Evolutionary conservation across 2,329 filamentous ascomycete species (phyloP), one percentile per base, ranked within the genome.

Genomic region (Apiospora malaysiana): DNA sequence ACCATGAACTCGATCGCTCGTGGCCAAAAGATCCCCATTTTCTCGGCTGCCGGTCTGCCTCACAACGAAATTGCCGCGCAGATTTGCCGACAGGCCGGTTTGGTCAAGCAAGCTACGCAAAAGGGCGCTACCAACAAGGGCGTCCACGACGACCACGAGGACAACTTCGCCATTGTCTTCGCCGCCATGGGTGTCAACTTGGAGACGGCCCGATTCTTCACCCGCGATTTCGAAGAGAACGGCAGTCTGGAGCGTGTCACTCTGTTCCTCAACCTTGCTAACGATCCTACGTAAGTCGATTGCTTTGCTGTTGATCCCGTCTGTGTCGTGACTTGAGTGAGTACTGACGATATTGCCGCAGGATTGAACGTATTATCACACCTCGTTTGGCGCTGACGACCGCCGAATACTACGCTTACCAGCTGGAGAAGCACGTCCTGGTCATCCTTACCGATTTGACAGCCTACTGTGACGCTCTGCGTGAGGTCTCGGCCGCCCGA

Each of bases 141-240:
- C 75, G 91, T 96, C 37, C 96, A 99, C 80, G 97, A 99, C 79
- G 95, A 91, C 70, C 96, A 99, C 84, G 94, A 98, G 80, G 96
- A 99, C 80, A 99, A 99, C 87, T 99, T 99, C 89, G 98, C 95
- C 72, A 99, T 99, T 79, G 96, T 99, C 71, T 99, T 99, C 81
- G 97, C 94, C 81, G 96, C 96, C 80, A 99, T 99, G 96, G 96
- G 96, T 94, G 96, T 99, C 78, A 99, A 99, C 87, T 91, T 99
- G 92, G 96, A 99, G 83, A 99, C 96, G 43, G 94, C 93, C 78
- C 93, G 96, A 78, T 99, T 99, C 90, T 99, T 99, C 87, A 98
- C 95, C 47, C 90, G 94, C 76, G 96, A 99, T 80, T 99, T 99
- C 80, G 96, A 99, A 84, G 94, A 99, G 89, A 99, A 99, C 84